Evolutionary conservation across 2,329 filamentous ascomycete species (phyloP), one percentile per base, ranked within the genome.

Genomic region (Colletotrichum cereale): DNA sequence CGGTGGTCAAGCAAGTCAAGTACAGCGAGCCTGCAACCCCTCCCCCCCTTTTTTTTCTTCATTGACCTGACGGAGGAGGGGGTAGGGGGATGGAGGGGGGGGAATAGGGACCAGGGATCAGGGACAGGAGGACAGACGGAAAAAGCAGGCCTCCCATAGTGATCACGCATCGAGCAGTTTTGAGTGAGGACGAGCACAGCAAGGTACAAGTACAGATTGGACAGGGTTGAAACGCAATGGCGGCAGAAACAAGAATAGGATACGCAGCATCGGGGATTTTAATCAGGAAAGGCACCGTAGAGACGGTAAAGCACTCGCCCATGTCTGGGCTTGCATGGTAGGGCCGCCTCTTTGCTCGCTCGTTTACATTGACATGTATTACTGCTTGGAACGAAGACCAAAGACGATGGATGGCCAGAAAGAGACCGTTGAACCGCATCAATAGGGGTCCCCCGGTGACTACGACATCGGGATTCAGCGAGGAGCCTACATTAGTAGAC

Each of bases 191-290:
- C 8, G n/a, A 38, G 10, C 16, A 60, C n/a, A 61, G 36, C 67
- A 66, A 66, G 66, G 66, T 44, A 65, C 40, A 2, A 42, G 38
- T 18, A 42, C 24, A 53, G 61, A 65, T 52, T 60, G 67, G 62
- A 58, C 34, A 18, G 62, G 53, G 34, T n/a, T 31, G 50, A 31
- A 42, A 21, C 3, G 36, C n/a, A 21, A 50, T 26, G 53, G 50
- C 48, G 57, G 18, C 29, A 14, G 26, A 48, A 29, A 6, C 2
- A n/a, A 40, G 4, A 53, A 24, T 44, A n/a, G 7, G 12, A 10
- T 42, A 44, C 42, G 42, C 42, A 21, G 42, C 7, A n/a, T n/a
- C 7, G 18, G 42, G 21, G 42, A 1, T 11, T 44, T 53, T 44
- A 6, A 65, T 53, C 53, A 53, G 66, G 66, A 65, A 53, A 60